Base-by-base conservation (phyloP, 768 basidiomycete species). In the Xerocomus brunneocitrinus region DNA sequence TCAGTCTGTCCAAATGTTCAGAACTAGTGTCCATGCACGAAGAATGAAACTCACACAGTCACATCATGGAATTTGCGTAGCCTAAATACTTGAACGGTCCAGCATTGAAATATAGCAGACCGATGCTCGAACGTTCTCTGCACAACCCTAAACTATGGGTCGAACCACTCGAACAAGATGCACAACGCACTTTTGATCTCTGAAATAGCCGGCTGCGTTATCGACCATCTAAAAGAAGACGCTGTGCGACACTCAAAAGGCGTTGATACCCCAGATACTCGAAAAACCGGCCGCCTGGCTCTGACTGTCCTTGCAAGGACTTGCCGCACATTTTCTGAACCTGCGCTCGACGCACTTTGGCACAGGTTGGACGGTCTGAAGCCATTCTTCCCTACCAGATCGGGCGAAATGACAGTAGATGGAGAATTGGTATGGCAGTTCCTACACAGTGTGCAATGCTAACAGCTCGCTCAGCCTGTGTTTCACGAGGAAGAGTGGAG, bases 311-410 rank as follows among this genome's bases (percentile, higher is more conserved):
- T 46, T 22, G 30, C 44, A 7, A 46, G 44, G 5, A 46, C 30
- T 31, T 46, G 44, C 19, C 44, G 30, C 22, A 3, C 31, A 32
- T 32, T 46, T 45, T 46, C 44, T 13, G 44, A 46, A 10, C 44
- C 31, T 31, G 60, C 60, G 13, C 56, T 62, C 16, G 47, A 59
- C n/a, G 43, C 46, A n/a, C 30, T 62, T 30, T 62, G 57, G 60
- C 5, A 19, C 30, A 62, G 45, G 34, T 28, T 62, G 6, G 2
- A 58, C 43, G 46, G 44, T 19, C 46, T 61, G 6, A 1, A n/a
- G 9, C 59, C 59, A 0, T 50, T 61, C 22, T 6, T 54, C 14
- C 52, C 50, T 19, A 16, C n/a, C 30, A 46, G 8, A 43, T 35
- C 35, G 36, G 36, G 14, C 16, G 36, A n/a, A 5, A 40, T 14